These are phyloP conservation scores for Fusarium incarnatum DNA, from an alignment of 2,329 filamentous ascomycete species.

Conservation along the genomic window DNA sequence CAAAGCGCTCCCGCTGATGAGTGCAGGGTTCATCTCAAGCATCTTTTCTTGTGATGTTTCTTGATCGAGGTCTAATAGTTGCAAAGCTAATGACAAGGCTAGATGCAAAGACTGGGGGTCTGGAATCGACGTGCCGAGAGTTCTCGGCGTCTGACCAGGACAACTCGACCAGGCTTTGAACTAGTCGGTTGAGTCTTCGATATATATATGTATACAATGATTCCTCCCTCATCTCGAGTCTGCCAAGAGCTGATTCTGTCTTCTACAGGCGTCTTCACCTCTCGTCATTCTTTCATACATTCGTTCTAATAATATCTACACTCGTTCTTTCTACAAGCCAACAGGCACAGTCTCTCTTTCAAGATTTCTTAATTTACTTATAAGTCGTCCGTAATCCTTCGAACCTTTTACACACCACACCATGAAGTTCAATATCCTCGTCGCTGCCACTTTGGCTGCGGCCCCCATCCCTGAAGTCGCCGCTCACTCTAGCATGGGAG, in stretches of 20 bases:
- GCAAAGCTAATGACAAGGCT: constrained; percentile 4
- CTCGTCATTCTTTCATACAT: constrained; percentile 15
- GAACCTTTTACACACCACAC: constrained; percentile 1
- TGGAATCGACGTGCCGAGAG: constrained; percentile 32
- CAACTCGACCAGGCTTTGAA: neutral
- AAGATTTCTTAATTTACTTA: constrained; percentile 8
- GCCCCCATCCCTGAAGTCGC: constrained; percentile 29
- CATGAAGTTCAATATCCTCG: constrained; percentile 46
- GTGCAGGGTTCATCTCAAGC: constrained; percentile 12
- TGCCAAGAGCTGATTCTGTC: constrained; percentile 5
- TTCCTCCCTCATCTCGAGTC: neutral
- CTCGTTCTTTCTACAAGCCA: constrained; percentile 4
- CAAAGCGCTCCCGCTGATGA: constrained; percentile 10
- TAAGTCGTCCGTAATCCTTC: neutral
- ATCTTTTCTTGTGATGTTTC: constrained; percentile 11
- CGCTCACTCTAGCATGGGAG: constrained; percentile 41
- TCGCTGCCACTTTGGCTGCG: constrained; percentile 39
- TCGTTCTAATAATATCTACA: constrained; percentile 12
- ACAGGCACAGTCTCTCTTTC: constrained; percentile 9
- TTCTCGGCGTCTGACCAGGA: constrained; percentile 22
- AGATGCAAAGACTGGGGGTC: constrained; percentile 21
- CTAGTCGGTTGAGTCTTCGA: neutral
- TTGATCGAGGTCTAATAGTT: constrained; percentile 6
- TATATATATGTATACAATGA: constrained; percentile 28
- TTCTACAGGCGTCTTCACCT: constrained; percentile 20